Evolutionary conservation across 1,284 basidiomycete species (phyloP).

Genomic region (Pisolithus thermaeus): DNA sequence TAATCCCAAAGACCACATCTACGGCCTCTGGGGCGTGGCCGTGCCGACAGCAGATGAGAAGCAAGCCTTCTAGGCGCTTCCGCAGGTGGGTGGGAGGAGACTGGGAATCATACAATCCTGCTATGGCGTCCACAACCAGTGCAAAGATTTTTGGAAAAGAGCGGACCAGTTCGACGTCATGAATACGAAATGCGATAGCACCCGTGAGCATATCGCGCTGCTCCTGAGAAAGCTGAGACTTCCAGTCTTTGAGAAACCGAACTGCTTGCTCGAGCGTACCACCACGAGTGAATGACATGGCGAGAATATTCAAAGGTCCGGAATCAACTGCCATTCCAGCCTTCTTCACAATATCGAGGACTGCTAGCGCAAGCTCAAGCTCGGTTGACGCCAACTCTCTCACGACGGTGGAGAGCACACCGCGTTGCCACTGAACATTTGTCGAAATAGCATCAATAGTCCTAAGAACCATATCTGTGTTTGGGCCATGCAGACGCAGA

Average conservation of each 20-base stretch:
- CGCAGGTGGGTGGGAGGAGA: slow-evolving; percentile 23
- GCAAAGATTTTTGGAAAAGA: slow-evolving; percentile 8
- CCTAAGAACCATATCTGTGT: slow-evolving; percentile 8
- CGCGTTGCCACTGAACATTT: slow-evolving; percentile 11
- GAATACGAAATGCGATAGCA: slow-evolving; percentile 17
- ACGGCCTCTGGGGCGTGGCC: slow-evolving; percentile 14
- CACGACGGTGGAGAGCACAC: slow-evolving; percentile 10
- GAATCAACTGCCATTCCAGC: slow-evolving; percentile 3
- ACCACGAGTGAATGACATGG: slow-evolving; percentile 14
- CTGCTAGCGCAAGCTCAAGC: slow-evolving; percentile 15
- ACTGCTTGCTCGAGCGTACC: slow-evolving; percentile 12
- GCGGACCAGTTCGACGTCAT: slow-evolving; percentile 9
- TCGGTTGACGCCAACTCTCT: slow-evolving; percentile 16
- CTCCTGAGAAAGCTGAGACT: slow-evolving; percentile 7
- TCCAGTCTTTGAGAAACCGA: slow-evolving; percentile 9
- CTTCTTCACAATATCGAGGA: slow-evolving; percentile 8
- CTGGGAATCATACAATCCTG: slow-evolving; percentile 15
- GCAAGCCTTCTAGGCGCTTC: slow-evolving; percentile 19
- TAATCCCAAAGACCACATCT: slow-evolving; percentile 18
- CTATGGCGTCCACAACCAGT: slow-evolving; percentile 16
- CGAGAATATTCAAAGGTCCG: slow-evolving; percentile 9
- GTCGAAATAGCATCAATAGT: slow-evolving; percentile 9
- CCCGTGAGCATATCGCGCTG: slow-evolving; percentile 18
- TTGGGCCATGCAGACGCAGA: slow-evolving; percentile 15
- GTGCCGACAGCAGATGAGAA: slow-evolving; percentile 17